Base-by-base conservation (phyloP, 805 yeast species). In the Ogataea salicorniae region DNA sequence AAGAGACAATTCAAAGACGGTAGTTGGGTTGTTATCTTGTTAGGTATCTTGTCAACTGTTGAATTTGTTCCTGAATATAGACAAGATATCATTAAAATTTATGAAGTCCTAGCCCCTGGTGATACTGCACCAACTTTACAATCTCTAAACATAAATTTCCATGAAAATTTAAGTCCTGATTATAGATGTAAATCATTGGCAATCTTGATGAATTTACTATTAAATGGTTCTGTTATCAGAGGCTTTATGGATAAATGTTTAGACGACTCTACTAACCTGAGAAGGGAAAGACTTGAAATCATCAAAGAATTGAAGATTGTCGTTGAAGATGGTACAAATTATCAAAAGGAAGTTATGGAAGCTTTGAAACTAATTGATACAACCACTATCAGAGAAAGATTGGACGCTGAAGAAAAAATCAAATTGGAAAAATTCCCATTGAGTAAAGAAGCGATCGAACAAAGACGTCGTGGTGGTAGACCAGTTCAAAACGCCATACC, bases 1-100 rank as follows among this genome's bases (percentile, higher is more conserved):
- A 82, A 79, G 46, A 79, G 96, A 46, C 77, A 78, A 52, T 94
- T 87, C 63, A 80, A 76, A 56, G 90, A 88, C 57, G 95, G 96
- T 4, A 81, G 80, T 46, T 92, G 97, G 97, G 84, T 88, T 56
- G 74, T 84, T 37, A 77, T 85, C 39, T 64, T 91, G 39, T 63
- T 90, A 42, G 96, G 96, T 33, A 71, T 90, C 2, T 72, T 91
- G 38, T 79, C 81, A 18, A 70, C 74, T 42, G 79, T 80, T 15
- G 80, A 80, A 41, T 74, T 81, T 53, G 72, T 81, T 37, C 79
- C 81, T 1, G 75, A 74, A 14, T 84, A 78, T 67, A 60, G 69
- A 23, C 67, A 69, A 1, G 72, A 73, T 18, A 80, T 84, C 42
- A 68, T 65, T 6, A 71, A 74, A 33, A 75, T 84, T 2, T 77